A percentile compares a stretch with the other conserved stretches of the same genome.
Evolutionary conservation across 2,329 filamentous ascomycete species (phyloP).

Genomic region (Thermochaetoides dissita): DNA sequence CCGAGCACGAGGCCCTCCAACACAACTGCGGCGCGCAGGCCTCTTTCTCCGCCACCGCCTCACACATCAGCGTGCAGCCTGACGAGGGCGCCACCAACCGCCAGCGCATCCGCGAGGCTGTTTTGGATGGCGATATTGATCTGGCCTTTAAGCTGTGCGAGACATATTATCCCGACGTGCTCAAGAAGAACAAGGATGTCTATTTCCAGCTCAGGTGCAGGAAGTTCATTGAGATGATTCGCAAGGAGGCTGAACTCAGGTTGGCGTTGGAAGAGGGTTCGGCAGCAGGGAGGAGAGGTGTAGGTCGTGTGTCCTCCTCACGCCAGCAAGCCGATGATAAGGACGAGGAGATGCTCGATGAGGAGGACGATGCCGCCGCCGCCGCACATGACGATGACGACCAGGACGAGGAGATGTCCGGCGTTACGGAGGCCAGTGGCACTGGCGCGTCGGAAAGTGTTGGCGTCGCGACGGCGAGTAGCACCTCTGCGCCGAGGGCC

Average conservation of each 20-base stretch:
- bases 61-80: conserved; percentile 40
- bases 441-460: no score
- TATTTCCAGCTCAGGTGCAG: conserved; percentile 79
- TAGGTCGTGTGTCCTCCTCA: no score
- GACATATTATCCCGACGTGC: conserved; percentile 64
- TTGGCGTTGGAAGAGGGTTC: conserved; percentile 28
- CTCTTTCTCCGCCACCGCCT: no score
- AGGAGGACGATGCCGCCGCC: conserved; percentile 26
- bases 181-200: conserved; percentile 68
- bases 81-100: conserved; percentile 77
- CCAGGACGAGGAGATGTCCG: no score
- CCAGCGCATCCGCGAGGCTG: conserved; percentile 79
- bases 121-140: conserved; percentile 87
- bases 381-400: no score
- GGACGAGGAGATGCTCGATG: conserved; percentile 42
- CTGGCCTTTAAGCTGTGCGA: conserved; percentile 71
- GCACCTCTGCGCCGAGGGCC: no score
- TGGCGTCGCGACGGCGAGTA: no score
- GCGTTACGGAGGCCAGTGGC: no score
- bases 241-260: conserved; percentile 53
- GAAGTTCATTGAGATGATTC: conserved; percentile 92
- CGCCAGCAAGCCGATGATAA: conserved; percentile 20
- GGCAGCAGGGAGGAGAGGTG: no score
- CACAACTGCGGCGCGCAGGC: conserved; percentile 29
- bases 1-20: conserved; percentile 57